Conservation (phyloP, 495 filamentous ascomycete species). For the Haplographium delicatum region DNA sequence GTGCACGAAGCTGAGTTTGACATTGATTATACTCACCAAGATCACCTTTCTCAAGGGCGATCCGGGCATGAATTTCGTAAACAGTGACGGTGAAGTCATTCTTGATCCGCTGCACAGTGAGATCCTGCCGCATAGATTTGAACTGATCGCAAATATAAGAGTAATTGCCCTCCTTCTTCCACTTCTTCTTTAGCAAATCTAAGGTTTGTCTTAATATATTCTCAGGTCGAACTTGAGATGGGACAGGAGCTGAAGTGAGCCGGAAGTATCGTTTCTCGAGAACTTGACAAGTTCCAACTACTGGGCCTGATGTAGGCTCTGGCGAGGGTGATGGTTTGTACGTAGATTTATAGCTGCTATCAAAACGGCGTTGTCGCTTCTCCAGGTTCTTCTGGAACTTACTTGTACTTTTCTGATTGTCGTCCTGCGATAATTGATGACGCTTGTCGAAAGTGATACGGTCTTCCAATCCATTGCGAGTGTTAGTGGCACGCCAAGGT, state of each 20-base stretch:
- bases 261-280: slow-evolving; percentile 94
- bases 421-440: slow-evolving; percentile 27
- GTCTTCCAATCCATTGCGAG: slow-evolving; percentile 61
- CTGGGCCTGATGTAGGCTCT: slow-evolving; percentile 63
- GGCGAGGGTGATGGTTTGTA: slow-evolving; percentile 56
- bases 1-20: slow-evolving; percentile 89
- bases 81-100: slow-evolving; percentile 92
- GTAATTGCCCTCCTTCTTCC: slow-evolving; percentile 91
- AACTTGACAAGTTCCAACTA: slow-evolving; percentile 77
- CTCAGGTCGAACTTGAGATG: slow-evolving; percentile 82
- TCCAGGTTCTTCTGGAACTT: slow-evolving; percentile 86
- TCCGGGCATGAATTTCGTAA: slow-evolving; percentile 96
- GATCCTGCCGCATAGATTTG: slow-evolving; percentile 95
- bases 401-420: slow-evolving; percentile 56
- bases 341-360: slow-evolving; percentile 57
- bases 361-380: slow-evolving; percentile 83
- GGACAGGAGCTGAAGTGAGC: slow-evolving; percentile 81
- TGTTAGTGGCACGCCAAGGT: slow-evolving; percentile 72
- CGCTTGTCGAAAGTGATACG: slow-evolving; percentile 67
- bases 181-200: slow-evolving; percentile 87
- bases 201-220: slow-evolving; percentile 74
- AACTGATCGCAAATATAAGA: slow-evolving; percentile 98
- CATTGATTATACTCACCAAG: slow-evolving; percentile 99
- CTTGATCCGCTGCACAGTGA: slow-evolving; percentile 95
- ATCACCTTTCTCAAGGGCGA: slow-evolving; percentile 97